Conservation (phyloP, 1,284 basidiomycete genomes). For the Melampsora larici-populina region DNA sequence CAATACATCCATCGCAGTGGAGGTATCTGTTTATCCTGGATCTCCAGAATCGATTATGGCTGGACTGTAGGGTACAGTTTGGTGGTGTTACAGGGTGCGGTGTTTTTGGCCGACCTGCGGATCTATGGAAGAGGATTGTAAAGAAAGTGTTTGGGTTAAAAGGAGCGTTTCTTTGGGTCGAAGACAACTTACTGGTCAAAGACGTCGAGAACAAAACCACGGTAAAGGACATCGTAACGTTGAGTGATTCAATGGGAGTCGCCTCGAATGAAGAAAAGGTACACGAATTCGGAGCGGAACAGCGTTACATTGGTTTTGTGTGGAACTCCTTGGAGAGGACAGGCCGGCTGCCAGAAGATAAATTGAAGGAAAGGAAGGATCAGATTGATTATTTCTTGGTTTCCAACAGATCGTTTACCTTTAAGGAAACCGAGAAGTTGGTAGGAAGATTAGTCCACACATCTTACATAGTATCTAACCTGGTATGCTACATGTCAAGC, state of each 20-base stretch:
- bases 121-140: not conserved
- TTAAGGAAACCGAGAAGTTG: not conserved
- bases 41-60: not conserved
- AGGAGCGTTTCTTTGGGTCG: not conserved
- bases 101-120: not conserved
- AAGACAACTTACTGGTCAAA: constrained; percentile 1
- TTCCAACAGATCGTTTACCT: not conserved
- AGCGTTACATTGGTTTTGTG: not conserved
- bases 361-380: not conserved
- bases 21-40: not conserved
- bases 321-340: not conserved
- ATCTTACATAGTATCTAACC: too few relatives aligned
- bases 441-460: too few relatives aligned
- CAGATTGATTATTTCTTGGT: not conserved
- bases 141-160: not conserved
- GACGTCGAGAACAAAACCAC: not conserved
- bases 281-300: not conserved
- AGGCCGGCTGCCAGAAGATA: not conserved
- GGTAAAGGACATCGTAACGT: not conserved
- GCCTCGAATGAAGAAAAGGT: not conserved
- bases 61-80: not conserved
- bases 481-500: too few relatives aligned
- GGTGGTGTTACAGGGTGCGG: not conserved
- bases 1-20: not conserved
- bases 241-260: not conserved